phyloP scores from a whole-genome alignment of 2,329 filamentous ascomycete genomes.

The Cordyceps pruinosa region DNA sequence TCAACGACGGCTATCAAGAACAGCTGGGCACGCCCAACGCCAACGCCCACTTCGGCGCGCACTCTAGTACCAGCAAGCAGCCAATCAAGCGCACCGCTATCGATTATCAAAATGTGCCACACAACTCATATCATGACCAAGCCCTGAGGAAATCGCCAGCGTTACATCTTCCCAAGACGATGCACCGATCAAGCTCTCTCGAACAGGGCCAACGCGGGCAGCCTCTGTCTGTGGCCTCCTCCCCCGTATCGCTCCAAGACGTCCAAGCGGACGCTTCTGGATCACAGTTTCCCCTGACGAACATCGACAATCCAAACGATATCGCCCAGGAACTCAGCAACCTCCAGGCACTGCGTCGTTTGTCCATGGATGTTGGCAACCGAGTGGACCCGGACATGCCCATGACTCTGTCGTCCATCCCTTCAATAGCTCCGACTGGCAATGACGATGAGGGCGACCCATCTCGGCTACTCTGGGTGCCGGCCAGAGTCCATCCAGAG shows the following conservation, averaged over 20 bases:
- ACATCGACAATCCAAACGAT: constrained; percentile 82
- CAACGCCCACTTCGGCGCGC: constrained; percentile 25
- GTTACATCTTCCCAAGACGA: constrained; percentile 31
- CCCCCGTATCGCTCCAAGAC: constrained; percentile 40
- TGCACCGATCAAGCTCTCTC: constrained; percentile 34
- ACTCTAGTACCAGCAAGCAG: constrained; percentile 31
- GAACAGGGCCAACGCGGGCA: constrained; percentile 38
- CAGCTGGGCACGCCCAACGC: constrained; percentile 30
- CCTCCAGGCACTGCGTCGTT: constrained; percentile 77
- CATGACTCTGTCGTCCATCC: constrained; percentile 60
- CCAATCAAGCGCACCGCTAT: constrained; percentile 40
- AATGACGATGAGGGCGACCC: constrained; percentile 81
- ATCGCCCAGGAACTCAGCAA: constrained; percentile 91
- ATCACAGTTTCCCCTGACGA: constrained; percentile 71
- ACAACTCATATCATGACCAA: constrained; percentile 26
- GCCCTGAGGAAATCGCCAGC: constrained; percentile 38
- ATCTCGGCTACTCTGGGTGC: constrained; percentile 89
- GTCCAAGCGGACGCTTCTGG: constrained; percentile 55
- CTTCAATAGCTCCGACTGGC: constrained; percentile 62
- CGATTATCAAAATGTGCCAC: constrained; percentile 31
- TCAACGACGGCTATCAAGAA: constrained; percentile 49
- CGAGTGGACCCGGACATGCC: constrained; percentile 67
- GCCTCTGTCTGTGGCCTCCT: constrained; percentile 38
- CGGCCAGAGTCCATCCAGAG: constrained; percentile 88
- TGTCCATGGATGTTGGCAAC: constrained; percentile 90